Evolutionary conservation across 805 yeast genomes (phyloP), one percentile per base, ranked within the genome.

Genomic region (Candida xiaguanensis): DNA sequence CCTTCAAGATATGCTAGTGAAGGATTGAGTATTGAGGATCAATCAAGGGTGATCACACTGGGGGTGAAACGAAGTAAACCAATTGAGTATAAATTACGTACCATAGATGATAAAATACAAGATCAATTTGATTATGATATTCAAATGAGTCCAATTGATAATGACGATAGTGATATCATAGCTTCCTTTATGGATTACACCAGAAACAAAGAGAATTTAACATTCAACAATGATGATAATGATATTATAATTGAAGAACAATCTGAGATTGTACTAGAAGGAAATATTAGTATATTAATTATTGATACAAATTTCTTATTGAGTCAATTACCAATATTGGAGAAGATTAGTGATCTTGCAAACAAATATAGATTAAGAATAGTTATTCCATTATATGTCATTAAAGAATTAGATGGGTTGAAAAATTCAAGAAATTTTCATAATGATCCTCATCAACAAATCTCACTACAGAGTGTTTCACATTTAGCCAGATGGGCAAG

Each of bases 291-390:
- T 9, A 62, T 66, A 15, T 62, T 88, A 43, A 80, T 89, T 0
- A 65, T 87, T 0, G 97, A 90, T 55, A 90, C 97, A 2, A 90
- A 90, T 53, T 86, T 90, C 53, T 66, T 86, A 11, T 59, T 90
- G 3, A 76, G 88, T 1, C 89, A 88, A 53, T 58, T 87, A 31
- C 57, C 65, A 14, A 59, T 85, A 1, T 47, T 89, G 7, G 78
- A 82, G 34, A 71, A 70, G 0, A 53, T 90, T 18, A 56, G 71
- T 3, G 50, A 50, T 2, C 40, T 75, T 6, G 72, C 72, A 3
- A 36, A 46, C 0, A 43, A 58, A 9, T 80, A 67, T 50, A 65
- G 71, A 13, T 74, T 78, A 36, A 55, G 55, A 34, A 64, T 90
- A 1, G 65, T 90, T 0, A 66, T 90, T 3, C 98, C 98, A 0